Evolutionary conservation across 2,329 filamentous ascomycete genomes (phyloP), one percentile per base, ranked within the genome.

Genomic region (Fusarium pilosicola): DNA sequence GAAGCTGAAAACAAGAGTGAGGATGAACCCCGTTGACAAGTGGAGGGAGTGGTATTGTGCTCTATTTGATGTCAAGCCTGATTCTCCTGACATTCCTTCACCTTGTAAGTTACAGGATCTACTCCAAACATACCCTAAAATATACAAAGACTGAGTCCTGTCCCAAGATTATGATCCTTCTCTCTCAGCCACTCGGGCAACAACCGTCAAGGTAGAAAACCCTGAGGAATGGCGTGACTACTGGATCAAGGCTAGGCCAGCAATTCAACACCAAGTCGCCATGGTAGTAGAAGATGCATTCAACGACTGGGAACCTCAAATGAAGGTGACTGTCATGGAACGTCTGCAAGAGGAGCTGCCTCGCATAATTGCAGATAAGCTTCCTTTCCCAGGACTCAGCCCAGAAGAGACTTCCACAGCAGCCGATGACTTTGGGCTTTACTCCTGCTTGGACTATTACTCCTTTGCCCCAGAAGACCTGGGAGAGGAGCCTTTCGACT

Each of bases 1-100:
- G 54, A 76, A 65, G 28, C 24, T 78, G 17, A 73, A 71, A n/a
- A 70, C 56, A 14, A 61, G 68, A 26, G 45, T 36, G 10, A 69
- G 56, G 32, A 57, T 62, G 41, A 24, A 18, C 6, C 44, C 68
- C 3, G 51, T 34, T 12, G 67, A 73, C 15, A 75, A 71, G 51
- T 77, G 75, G 75, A 75, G 30, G 52, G 69, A 70, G 30, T 72
- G 62, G 71, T 77, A 77, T 18, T 44, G 71, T 24, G 70, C 71
- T 30, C 42, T 76, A 28, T 76, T 77, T 45, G 39, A 75, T 28
- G 18, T 76, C 22, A 55, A 39, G 9, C 32, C 68, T 18, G 70
- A 70, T 22, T 76, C 74, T 6, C 45, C 66, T 9, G 68, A 74
- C 18, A 68, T 76, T 24, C 75, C 75, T 10, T 77, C 75, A 9